Evolutionary conservation across 352 stramenopile species (phyloP), one percentile per base, ranked within the genome.

Genomic region (Pythium rhizo-oryzae): DNA sequence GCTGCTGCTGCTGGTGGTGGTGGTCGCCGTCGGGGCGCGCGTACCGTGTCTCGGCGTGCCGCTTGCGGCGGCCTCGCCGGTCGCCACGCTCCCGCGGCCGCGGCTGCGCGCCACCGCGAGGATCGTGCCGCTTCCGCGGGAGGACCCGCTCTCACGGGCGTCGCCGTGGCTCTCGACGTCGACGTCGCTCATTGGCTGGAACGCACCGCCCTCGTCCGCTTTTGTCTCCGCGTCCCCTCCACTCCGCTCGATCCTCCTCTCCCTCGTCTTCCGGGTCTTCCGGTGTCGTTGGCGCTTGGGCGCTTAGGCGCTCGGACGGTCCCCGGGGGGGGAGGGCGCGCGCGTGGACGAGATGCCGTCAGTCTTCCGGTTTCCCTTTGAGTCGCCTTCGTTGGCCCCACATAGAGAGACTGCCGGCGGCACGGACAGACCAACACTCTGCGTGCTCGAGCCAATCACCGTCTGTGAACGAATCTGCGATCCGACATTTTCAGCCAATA

Each of bases 351-450:
- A 33, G 28, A 33, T 33, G 28, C 15, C 1, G 41, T 47, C 15
- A 7, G 41, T 47, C 41, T 41, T 15, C 9, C 11, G 41, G 41
- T 47, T 47, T 47, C 43, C n/a, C 44, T 49, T 37, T 47, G 25
- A 21, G n/a, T 16, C 23, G 8, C 23, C 44, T 62, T 49, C 39
- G 35, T 60, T 65, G 33, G 37, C 57, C 64, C 47, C 55, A 50
- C 25, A 50, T 56, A 70, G 25, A n/a, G n/a, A 69, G 51, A 12
- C 35, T 46, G 41, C 41, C 41, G 28, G 15, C 44, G 11, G 37
- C 35, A 18, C 15, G 18, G 54, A 18, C 3, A n/a, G 51, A 71
- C 58, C 57, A 71, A 47, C 65, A 71, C 21, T 71, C 65, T 54
- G 2, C 1, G 8, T 7, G 13, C 11, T 46, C 37, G 30, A 61